Base-by-base conservation (phyloP, 768 basidiomycete genomes). In the Pleurotus sapidus region DNA sequence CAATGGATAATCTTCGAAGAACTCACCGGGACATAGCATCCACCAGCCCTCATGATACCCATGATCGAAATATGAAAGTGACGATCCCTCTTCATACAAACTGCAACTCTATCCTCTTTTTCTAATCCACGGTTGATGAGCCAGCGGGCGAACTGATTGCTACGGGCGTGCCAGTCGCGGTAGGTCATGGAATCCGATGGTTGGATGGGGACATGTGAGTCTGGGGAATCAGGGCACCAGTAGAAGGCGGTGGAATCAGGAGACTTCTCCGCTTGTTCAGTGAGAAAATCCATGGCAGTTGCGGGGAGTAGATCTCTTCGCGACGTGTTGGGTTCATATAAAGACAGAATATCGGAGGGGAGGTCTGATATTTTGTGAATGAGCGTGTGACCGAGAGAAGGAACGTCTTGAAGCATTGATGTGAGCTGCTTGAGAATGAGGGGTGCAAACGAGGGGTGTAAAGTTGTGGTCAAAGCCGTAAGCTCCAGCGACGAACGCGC, bases 1-100 rank as follows among this genome's bases (percentile, higher is more conserved):
- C 49, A 7, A 48, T 57, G 15, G 17, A 11, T 9, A 51, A 15
- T n/a, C 46, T 17, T 20, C 20, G 9, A 18, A 46, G 18, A 18
- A 65, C 74, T 43, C 59, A 80, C 80, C 9, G 81, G 78, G 49
- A 82, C 80, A 64, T 82, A 82, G 50, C 80, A 80, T 40, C 72
- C 80, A 42, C 81, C 80, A 20, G 80, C 75, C 37, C 74, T 76
- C 60, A 80, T 67, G 27, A 80, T 70, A 5, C 74, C 80, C 54
- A 78, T 69, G 58, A 80, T 65, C 2, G 72, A 69, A 18, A 73
- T 60, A 55, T 82, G 77, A 59, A 78, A 82, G 46, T 64, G 54
- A 14, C 74, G 60, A 51, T 77, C 68, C 17, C 80, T 74, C 53
- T 71, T 66, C 67, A 77, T 72, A 57, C 78, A 82, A 47, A 82